A percentile compares a stretch with the other conserved stretches of the same genome.
Evolutionary conservation across 371 early-diverging fungal species (phyloP).

Genomic region (Rhizopus sp.): DNA sequence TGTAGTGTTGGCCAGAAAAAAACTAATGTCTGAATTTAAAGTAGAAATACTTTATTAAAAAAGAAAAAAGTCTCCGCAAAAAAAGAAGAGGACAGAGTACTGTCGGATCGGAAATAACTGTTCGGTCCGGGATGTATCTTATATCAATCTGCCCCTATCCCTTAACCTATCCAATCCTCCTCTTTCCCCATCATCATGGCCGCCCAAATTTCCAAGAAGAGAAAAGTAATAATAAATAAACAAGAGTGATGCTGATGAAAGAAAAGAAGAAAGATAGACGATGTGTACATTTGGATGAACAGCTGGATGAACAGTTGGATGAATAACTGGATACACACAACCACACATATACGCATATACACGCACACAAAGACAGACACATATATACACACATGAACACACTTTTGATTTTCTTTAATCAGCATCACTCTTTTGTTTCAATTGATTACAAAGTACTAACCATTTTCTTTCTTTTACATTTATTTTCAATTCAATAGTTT

Average conservation of each 20-base stretch:
- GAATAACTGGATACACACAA: too few relatives aligned
- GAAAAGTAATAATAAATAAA: conserved; percentile 55
- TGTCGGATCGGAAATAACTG: too few relatives aligned
- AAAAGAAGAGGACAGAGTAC: too few relatives aligned
- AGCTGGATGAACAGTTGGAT: conserved; percentile 13
- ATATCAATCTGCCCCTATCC: conserved; percentile 5
- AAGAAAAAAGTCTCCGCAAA: too few relatives aligned
- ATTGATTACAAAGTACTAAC: conserved; percentile 1
- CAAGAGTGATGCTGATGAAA: conserved; percentile 22
- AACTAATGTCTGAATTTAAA: too few relatives aligned
- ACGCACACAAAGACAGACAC: neutral
- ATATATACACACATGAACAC: too few relatives aligned
- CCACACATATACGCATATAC: neutral
- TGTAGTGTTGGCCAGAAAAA: too few relatives aligned
- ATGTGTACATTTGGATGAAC: conserved; percentile 33
- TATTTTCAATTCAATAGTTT: conserved; percentile 33
- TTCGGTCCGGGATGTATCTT: too few relatives aligned
- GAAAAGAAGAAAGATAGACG: conserved; percentile 18
- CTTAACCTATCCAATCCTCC: conserved; percentile 1
- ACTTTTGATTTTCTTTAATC: too few relatives aligned
- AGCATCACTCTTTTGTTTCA: neutral
- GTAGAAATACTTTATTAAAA: too few relatives aligned
- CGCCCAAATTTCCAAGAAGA: conserved; percentile 71
- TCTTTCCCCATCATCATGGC: conserved; percentile 33
- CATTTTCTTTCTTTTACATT: neutral